These are phyloP conservation scores for Vaccinium macrocarpon DNA, from an alignment of 148 eudicot species.

Conservation along the genomic window DNA sequence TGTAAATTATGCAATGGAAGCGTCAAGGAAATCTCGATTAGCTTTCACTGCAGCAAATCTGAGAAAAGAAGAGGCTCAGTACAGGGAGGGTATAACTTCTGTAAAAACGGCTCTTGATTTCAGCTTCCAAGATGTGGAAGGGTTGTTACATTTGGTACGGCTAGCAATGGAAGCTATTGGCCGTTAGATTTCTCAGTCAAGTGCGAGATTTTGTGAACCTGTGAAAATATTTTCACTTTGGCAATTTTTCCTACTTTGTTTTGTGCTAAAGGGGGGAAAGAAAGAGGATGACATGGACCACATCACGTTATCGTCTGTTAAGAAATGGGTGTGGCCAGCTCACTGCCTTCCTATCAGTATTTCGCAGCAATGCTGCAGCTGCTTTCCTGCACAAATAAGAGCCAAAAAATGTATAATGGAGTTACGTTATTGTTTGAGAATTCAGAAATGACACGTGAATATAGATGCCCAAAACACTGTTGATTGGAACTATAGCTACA, in stretches of 20 bases:
- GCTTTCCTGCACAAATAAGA: background rate
- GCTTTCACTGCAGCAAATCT: constrained; percentile 69
- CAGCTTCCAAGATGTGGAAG: constrained; percentile 84
- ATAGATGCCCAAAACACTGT: constrained; percentile 5
- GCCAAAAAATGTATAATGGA: background rate
- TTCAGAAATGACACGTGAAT: background rate
- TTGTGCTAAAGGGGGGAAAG: background rate
- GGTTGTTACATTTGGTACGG: constrained; percentile 76
- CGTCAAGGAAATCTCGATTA: constrained; percentile 76
- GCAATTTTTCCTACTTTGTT: background rate
- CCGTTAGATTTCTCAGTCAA: constrained; percentile 27
- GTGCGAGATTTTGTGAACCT: background rate
- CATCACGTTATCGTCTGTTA: constrained; percentile 1
- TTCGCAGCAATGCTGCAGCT: constrained; percentile 10
- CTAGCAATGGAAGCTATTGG: constrained; percentile 74
- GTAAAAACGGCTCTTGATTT: constrained; percentile 87
- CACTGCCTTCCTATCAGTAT: constrained; percentile 18
- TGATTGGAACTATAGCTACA: constrained; percentile 1
- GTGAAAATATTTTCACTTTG: constrained; percentile 6
- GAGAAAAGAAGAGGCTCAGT: constrained; percentile 37
- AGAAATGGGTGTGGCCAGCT: constrained; percentile 11
- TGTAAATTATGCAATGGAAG: constrained; percentile 88
- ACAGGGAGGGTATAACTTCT: constrained; percentile 47
- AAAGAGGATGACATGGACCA: background rate
- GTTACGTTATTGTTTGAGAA: background rate